Percentiles rank a stretch among this genome's conserved stretches.
These are phyloP conservation scores for Micromonas commoda DNA, from an alignment of 139 green algal species.

Conservation along the genomic window DNA sequence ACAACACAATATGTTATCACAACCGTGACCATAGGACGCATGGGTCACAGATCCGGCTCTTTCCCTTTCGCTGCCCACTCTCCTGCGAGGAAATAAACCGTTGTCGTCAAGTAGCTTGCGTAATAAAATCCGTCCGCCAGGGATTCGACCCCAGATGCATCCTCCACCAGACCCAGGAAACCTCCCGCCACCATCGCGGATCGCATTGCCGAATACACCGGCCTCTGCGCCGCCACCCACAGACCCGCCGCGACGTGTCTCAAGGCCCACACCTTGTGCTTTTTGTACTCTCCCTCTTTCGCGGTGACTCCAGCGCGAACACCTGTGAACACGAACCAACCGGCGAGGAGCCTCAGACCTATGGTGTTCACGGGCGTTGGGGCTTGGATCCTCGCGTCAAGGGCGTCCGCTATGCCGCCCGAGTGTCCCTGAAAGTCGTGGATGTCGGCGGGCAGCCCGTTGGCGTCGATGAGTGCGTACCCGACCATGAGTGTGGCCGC, in stretches of 20 bases:
- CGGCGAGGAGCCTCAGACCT: not conserved
- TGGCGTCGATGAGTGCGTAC: constrained; percentile 16
- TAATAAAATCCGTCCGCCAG: constrained; percentile 21
- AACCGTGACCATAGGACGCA: too few species aligned
- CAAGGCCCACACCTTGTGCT: not conserved
- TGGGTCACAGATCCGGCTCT: too few species aligned
- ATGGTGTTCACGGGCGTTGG: not conserved
- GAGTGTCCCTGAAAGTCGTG: constrained; percentile 7
- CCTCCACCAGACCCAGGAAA: not conserved
- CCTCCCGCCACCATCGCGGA: not conserved
- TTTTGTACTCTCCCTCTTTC: not conserved
- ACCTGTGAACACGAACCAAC: constrained; percentile 7
- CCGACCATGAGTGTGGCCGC: not conserved
- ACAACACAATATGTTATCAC: too few species aligned
- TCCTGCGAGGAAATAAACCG: not conserved
- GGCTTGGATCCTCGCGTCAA: not conserved
- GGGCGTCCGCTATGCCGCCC: not conserved
- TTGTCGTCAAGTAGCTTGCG: not conserved
- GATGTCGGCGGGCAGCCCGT: not conserved
- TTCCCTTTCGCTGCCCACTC: not conserved
- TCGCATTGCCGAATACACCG: not conserved
- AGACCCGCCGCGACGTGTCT: not conserved
- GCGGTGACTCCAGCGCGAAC: not conserved
- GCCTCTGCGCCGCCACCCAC: constrained; percentile 10
- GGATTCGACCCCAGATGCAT: not conserved